Conservation (phyloP, 1,284 basidiomycete species). For the Inonotus obliquus region DNA sequence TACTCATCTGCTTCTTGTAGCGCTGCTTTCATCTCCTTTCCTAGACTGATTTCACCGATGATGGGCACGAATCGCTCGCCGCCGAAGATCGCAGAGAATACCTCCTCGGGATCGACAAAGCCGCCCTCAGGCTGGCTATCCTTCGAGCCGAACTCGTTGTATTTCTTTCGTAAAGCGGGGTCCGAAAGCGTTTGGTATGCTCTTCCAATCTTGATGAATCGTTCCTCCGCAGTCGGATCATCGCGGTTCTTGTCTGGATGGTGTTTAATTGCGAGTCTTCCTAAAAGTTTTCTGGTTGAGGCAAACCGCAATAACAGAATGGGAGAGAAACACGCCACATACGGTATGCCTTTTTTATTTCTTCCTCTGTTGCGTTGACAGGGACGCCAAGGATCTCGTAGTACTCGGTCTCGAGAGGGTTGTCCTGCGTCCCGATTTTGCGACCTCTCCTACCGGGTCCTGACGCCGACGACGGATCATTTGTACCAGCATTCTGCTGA, state of each 20-base stretch:
- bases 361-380: slow-evolving; percentile 72
- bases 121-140: slow-evolving; percentile 78
- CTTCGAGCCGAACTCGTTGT: slow-evolving; percentile 88
- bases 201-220: slow-evolving; percentile 85
- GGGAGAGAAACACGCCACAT: slow-evolving; percentile 27
- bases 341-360: slow-evolving; percentile 96
- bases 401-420: slow-evolving; percentile 85
- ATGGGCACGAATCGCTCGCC: slow-evolving; percentile 81
- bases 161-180: slow-evolving; percentile 78
- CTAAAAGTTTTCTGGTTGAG: slow-evolving; percentile 31
- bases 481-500: slow-evolving; percentile 25
- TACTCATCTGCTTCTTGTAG: slow-evolving; percentile 88
- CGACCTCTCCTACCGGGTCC: slow-evolving; percentile 39
- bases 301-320: neutral
- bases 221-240: slow-evolving; percentile 88
- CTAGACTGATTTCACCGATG: slow-evolving; percentile 80
- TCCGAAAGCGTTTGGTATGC: slow-evolving; percentile 91
- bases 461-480: slow-evolving; percentile 8
- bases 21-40: slow-evolving; percentile 96
- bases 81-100: slow-evolving; percentile 92
- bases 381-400: slow-evolving; percentile 82
- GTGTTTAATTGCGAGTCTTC: slow-evolving; percentile 90
- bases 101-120: slow-evolving; percentile 75
- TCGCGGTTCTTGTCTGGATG: slow-evolving; percentile 92
- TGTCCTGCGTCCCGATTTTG: slow-evolving; percentile 83